Evolutionary conservation across 208 protist species (phyloP), one percentile per base, ranked within the genome.

Genomic region (Vickermania ingenoplastis): DNA sequence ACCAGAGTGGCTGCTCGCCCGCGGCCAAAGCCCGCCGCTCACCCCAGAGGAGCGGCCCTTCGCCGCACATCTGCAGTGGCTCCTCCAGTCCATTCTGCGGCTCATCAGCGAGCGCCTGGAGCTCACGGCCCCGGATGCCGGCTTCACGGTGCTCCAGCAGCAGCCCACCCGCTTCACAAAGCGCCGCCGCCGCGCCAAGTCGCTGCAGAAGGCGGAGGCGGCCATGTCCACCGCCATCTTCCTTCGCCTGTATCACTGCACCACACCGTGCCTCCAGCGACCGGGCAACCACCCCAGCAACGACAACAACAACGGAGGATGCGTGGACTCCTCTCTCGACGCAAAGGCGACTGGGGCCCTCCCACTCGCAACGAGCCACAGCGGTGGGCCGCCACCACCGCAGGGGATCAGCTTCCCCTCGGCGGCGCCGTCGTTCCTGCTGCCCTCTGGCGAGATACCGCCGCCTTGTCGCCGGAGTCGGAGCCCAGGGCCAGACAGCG

Each of bases 121-220:
- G 54, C 53, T 82, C 17, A 23, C 58, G 13, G 31, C 24, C 0
- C 65, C 77, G 17, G 55, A 49, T 25, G 51, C 57, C 11, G 68
- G 73, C 45, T 58, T 79, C 21, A 62, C 59, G n/a, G 51, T 59
- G n/a, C 36, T 77, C 24, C 51, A 55, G 51, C 61, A 73, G 29
- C 67, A 71, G 62, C 64, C 66, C 4, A 64, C 57, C 31, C 63
- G 63, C 25, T 79, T 79, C 24, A 25, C 48, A 22, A 69, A 73
- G 55, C 68, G 71, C 0, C 54, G 48, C 23, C 22, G 14, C 1
- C 49, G 59, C 51, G 62, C 41, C 61, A 61, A 59, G 25, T 11
- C 50, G 27, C 28, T 36, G 2, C n/a, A 49, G 11, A 62, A 26
- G 0, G 24, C 59, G 2, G 57, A 59, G 50, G 57, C 64, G 17